A percentile compares a stretch with the other conserved stretches of the same genome.
Conservation (phyloP, 1,284 basidiomycete genomes). For the Ceratobasidium papillatum region DNA sequence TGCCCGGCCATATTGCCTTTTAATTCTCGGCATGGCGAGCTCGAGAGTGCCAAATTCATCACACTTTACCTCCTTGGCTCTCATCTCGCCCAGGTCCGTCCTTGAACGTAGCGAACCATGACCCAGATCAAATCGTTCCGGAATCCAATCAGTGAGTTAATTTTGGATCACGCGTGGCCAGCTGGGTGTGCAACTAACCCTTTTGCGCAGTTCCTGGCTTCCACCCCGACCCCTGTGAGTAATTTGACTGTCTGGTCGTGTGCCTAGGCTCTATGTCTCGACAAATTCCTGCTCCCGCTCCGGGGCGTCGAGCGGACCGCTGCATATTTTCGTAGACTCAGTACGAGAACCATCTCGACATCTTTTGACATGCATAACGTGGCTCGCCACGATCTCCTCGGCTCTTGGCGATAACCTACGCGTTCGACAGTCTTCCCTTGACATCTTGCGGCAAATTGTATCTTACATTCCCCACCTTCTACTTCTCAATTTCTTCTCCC, state of each 20-base stretch:
- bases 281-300: background rate
- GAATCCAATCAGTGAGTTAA: conserved; percentile 40
- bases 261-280: background rate
- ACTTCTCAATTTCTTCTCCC: background rate
- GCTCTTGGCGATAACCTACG: background rate
- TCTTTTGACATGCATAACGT: background rate
- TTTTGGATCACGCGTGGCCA: background rate
- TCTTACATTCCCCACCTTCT: conserved; percentile 1
- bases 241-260: background rate
- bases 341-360: background rate
- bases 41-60: background rate
- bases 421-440: background rate
- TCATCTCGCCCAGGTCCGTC: background rate
- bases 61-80: background rate
- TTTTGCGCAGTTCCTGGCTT: conserved; percentile 35
- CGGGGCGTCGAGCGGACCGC: conserved; percentile 1
- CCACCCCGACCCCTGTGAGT: conserved; percentile 43
- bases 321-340: background rate
- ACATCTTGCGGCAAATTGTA: background rate
- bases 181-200: background rate
- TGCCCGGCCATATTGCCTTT: background rate
- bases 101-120: background rate
- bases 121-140: conserved; percentile 17
- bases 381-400: background rate
- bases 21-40: conserved; percentile 17